Base-by-base conservation (phyloP, 1,139 yeast genomes). In the Komagataea norvegica region DNA sequence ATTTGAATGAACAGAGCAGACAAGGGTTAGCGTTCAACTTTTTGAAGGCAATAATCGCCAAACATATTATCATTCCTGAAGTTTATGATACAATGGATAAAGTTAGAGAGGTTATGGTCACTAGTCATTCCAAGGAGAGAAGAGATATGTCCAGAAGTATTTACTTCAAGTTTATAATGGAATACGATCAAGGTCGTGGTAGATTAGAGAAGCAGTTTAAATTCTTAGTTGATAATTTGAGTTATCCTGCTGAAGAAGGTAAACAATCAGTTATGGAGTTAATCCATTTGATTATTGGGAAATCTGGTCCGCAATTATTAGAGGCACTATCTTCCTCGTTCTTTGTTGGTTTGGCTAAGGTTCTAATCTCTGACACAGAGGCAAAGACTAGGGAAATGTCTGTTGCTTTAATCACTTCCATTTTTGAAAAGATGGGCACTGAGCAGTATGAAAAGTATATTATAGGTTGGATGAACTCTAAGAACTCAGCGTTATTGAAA, bases 111-210 rank as follows among this genome's bases (percentile, higher is more conserved):
- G 82, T 88, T 24, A 85, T 93, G 96, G 79, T 91, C 21, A 91
- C 95, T 1, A 87, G 86, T 57, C 96, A 88, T 46, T 72, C 91
- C 9, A 75, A 75, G 40, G 88, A 82, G 52, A 84, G 89, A 37
- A 72, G 98, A 44, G 93, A 85, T 52, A 79, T 85, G 62, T 79
- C 97, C 8, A 74, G 97, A 59, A 74, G 86, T 47, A 79, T 85
- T 1, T 93, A 79, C 58, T 84, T 79, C 59, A 91, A 81, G 54
- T 93, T 91, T 53, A 64, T 91, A 53, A 84, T 89, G 81, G 96
- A 88, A 53, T 91, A 86, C 54, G 97, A 95, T 52, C 97, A 91
- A 63, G 89, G 97, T 23, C 74, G 80, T 54, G 89, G 93, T 6
- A 76, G 88, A 48, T 62, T 91, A 37, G 93, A 85, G 48, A 85